Evolutionary conservation across 1,139 yeast genomes (phyloP), one percentile per base, ranked within the genome.

Genomic region (Saccharomyces hybrid): DNA sequence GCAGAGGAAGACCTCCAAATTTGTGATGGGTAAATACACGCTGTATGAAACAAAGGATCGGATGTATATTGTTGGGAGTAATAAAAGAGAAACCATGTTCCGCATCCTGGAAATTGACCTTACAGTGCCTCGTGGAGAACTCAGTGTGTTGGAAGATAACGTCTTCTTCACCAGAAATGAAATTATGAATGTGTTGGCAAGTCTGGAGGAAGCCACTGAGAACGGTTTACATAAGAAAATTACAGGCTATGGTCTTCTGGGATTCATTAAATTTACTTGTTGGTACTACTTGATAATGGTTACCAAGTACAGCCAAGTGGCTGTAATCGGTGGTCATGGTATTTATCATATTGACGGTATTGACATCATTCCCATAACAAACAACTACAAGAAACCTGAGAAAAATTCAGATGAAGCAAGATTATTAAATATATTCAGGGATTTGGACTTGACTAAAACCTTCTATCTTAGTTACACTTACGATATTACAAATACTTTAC

Each of bases 381-480:
- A 70, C 55, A 75, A 76, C 54, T 74, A 81, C 58, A 81, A 80
- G 58, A 78, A 81, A 54, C 95, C 96, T 0, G 95, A 86, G 58
- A 81, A 91, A 62, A 81, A 86, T 62, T 83, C 95, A 9, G 91
- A 86, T 56, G 99, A 95, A 68, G 91, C 90, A n/a, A 75, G 90
- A 58, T 80, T 88, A 50, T 73, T 93, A 31, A 75, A 88, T 8
- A 89, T 93, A 0, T 90, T 90, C 70, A 86, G 87, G 62, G 86
- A 85, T 61, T 77, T 95, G 59, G 98, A 93, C 66, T 75, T 95
- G 50, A 83, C 93, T 30, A 90, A 88, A 68, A 91, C 98, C 0
- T 95, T 95, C 68, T 95, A 95, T 69, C 93, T 88, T 72, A 87
- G 96, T 68, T 89, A 91, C 65, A 86, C 95, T 2, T 95, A 93